Conservation (phyloP, 768 basidiomycete genomes). For the Auriscalpium orientale region DNA sequence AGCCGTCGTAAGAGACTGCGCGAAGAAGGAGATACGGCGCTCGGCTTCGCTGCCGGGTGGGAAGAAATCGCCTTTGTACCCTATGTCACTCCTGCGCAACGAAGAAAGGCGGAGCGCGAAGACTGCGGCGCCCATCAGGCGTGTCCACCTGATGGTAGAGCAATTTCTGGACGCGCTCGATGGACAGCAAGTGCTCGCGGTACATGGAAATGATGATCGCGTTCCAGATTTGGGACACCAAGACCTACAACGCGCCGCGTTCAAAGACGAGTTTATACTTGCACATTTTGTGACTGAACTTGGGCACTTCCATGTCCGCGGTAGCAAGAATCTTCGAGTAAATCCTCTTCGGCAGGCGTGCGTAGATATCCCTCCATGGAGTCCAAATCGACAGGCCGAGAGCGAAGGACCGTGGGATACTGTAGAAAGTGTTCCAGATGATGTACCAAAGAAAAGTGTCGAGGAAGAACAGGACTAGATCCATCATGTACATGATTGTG, state of each 20-base stretch:
- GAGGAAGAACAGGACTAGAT: constrained; percentile 92
- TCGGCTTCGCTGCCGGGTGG: constrained; percentile 92
- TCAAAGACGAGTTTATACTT: not conserved
- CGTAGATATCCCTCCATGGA: constrained; percentile 97
- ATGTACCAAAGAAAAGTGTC: constrained; percentile 99
- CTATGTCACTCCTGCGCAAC: constrained; percentile 89
- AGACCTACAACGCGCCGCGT: constrained; percentile 44
- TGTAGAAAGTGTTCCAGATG: constrained; percentile 97
- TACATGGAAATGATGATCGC: constrained; percentile 99
- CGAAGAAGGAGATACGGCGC: constrained; percentile 97
- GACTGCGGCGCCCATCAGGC: constrained; percentile 79
- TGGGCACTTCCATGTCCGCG: constrained; percentile 93
- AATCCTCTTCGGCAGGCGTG: constrained; percentile 91
- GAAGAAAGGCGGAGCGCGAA: constrained; percentile 97
- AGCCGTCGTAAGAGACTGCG: constrained; percentile 92
- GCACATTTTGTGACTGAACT: constrained; percentile 44
- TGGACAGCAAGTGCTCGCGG: constrained; percentile 95
- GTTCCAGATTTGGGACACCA: constrained; percentile 99
- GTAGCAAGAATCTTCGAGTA: constrained; percentile 95
- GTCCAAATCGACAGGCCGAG: constrained; percentile 98
- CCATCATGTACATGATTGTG: constrained; percentile 99
- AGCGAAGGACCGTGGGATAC: constrained; percentile 79
- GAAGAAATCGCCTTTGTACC: constrained; percentile 85
- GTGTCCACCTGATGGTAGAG: constrained; percentile 95
- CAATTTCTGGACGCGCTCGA: constrained; percentile 96